phyloP scores from a whole-genome alignment of 768 basidiomycete genomes.

The Dentipellis sp. region DNA sequence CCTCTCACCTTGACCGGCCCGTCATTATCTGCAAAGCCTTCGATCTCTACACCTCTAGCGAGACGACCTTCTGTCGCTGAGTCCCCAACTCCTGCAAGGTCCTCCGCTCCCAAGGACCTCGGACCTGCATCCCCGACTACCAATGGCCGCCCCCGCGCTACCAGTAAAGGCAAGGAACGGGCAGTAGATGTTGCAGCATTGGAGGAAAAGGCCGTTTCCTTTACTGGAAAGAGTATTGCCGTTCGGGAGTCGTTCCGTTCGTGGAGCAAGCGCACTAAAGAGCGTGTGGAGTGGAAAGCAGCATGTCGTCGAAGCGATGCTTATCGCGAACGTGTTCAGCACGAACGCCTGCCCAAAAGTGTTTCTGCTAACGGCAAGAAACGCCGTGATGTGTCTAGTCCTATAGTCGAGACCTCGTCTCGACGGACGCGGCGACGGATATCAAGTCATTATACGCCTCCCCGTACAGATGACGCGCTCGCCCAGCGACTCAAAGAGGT shows the following conservation, averaged over 20 bases:
- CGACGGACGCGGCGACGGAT: slow-evolving; percentile 27
- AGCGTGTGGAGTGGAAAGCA: slow-evolving; percentile 23
- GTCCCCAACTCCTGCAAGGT: background rate
- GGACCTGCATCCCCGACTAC: background rate
- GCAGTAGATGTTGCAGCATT: slow-evolving; percentile 1
- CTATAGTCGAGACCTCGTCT: slow-evolving; percentile 15
- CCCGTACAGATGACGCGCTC: slow-evolving; percentile 55
- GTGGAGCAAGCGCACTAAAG: slow-evolving; percentile 7
- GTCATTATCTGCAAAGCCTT: slow-evolving; percentile 5
- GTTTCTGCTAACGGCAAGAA: slow-evolving; percentile 15
- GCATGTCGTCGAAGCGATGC: slow-evolving; percentile 51
- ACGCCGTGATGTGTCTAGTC: slow-evolving; percentile 16
- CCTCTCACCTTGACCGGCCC: slow-evolving; percentile 16
- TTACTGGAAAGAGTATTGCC: background rate
- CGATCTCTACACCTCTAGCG: slow-evolving; percentile 2
- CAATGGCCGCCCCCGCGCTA: slow-evolving; percentile 2
- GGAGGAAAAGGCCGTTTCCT: slow-evolving; percentile 1
- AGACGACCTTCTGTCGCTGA: slow-evolving; percentile 2
- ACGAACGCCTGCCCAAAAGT: slow-evolving; percentile 24
- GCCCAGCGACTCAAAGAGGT: slow-evolving; percentile 65
- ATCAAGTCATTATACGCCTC: slow-evolving; percentile 37
- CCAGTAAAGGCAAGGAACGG: slow-evolving; percentile 8
- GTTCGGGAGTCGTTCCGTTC: slow-evolving; percentile 4
- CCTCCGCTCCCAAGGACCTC: background rate
- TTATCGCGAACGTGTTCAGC: slow-evolving; percentile 45